phyloP scores from a whole-genome alignment of 768 basidiomycete species.

The Leccinum imitatum region DNA sequence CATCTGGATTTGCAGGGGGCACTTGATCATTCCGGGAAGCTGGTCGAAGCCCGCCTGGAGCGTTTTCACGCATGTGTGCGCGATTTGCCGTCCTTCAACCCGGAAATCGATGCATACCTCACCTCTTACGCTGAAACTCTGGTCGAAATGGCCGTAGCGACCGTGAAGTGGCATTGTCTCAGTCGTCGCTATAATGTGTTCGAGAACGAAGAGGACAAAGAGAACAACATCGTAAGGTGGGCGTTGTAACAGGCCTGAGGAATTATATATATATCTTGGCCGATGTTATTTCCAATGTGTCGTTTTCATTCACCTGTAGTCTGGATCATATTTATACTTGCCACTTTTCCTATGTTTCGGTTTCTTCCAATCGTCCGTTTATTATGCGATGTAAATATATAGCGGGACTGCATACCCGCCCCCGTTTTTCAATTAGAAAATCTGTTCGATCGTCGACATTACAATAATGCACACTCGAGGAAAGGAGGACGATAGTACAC shows the following conservation, averaged over 20 bases:
- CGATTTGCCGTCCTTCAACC: background rate
- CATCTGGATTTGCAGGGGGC: background rate
- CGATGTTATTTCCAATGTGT: background rate
- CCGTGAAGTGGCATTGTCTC: background rate
- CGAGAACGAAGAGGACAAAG: background rate
- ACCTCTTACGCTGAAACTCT: background rate
- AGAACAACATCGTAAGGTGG: background rate
- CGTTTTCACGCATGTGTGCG: background rate
- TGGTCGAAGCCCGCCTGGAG: background rate
- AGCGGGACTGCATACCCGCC: too few relatives aligned
- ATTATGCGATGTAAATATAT: too few relatives aligned
- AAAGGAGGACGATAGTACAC: too few relatives aligned
- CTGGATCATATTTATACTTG: too few relatives aligned
- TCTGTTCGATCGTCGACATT: too few relatives aligned
- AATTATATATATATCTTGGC: too few relatives aligned
- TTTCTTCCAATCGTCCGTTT: too few relatives aligned
- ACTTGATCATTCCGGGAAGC: background rate
- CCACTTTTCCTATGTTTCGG: too few relatives aligned
- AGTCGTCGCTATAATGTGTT: background rate
- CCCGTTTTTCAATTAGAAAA: too few relatives aligned
- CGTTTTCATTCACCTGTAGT: too few relatives aligned
- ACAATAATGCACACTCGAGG: too few relatives aligned
- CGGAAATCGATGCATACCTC: background rate
- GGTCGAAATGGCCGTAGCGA: background rate
- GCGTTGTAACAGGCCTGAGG: background rate